phyloP scores from a whole-genome alignment of 768 basidiomycete genomes.

The Psilocybe cubensis region DNA sequence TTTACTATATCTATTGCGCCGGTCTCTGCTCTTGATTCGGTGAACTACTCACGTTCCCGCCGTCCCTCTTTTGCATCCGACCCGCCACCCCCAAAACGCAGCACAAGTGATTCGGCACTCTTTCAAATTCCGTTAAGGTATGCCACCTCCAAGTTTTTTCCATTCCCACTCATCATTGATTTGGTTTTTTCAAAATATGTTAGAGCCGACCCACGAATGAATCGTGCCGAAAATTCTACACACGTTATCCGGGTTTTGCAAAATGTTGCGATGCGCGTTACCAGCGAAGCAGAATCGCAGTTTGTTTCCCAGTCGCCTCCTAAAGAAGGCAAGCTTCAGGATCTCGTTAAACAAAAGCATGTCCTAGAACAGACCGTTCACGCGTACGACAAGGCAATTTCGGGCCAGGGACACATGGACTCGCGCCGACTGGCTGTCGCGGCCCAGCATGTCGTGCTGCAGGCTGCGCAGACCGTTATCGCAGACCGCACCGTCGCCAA shows the following conservation, averaged over 20 bases:
- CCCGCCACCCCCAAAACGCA: slow-evolving; percentile 39
- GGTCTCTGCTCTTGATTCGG: slow-evolving; percentile 45
- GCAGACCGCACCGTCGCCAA: slow-evolving; percentile 48
- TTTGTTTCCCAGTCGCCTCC: slow-evolving; percentile 54
- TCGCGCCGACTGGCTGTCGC: slow-evolving; percentile 70
- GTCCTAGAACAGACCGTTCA: slow-evolving; percentile 72
- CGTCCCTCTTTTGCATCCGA: slow-evolving; percentile 46
- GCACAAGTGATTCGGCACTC: slow-evolving; percentile 52
- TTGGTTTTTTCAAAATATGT: not conserved
- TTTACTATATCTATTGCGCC: slow-evolving; percentile 79
- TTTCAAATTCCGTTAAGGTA: slow-evolving; percentile 44
- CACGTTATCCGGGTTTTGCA: slow-evolving; percentile 81
- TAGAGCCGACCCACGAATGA: slow-evolving; percentile 24
- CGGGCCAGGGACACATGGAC: slow-evolving; percentile 54
- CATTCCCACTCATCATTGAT: not conserved
- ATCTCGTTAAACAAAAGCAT: slow-evolving; percentile 80
- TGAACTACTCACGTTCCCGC: slow-evolving; percentile 43
- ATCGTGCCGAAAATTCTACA: slow-evolving; percentile 51
- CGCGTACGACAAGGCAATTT: slow-evolving; percentile 74
- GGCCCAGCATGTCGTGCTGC: slow-evolving; percentile 80
- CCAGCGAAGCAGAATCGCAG: slow-evolving; percentile 72
- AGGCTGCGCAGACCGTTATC: slow-evolving; percentile 73
- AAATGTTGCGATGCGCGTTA: slow-evolving; percentile 76
- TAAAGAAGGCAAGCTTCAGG: slow-evolving; percentile 56
- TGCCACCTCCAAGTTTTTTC: slow-evolving; percentile 9